These are phyloP conservation scores for Echeveria elegans DNA, from an alignment of 164 flowering plant species.

Conservation along the genomic window DNA sequence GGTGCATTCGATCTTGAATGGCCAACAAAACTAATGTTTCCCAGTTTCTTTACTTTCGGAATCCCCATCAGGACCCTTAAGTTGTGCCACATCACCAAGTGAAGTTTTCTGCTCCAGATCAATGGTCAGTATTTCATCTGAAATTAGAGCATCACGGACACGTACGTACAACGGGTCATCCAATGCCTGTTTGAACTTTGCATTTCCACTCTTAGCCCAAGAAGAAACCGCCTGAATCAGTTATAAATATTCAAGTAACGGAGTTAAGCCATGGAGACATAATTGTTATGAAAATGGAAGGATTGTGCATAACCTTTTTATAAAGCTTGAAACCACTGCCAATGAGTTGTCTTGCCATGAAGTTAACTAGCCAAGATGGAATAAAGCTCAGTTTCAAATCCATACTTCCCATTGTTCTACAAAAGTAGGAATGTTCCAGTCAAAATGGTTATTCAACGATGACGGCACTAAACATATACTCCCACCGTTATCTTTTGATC, in stretches of 20 bases:
- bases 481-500: too few relatives aligned
- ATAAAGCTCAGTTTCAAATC: conserved; percentile 80
- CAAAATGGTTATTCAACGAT: too few relatives aligned
- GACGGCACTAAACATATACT: too few relatives aligned
- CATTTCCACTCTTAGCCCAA: background rate
- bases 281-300: background rate
- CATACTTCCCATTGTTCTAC: conserved; percentile 78
- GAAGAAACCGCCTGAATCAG: conserved; percentile 5
- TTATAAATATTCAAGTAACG: background rate
- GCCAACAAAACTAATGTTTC: too few relatives aligned
- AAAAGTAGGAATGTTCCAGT: conserved; percentile 5
- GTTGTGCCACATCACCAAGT: background rate
- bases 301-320: conserved; percentile 44
- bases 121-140: background rate
- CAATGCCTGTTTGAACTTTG: background rate
- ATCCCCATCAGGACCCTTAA: background rate
- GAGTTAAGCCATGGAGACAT: background rate
- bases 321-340: conserved; percentile 85
- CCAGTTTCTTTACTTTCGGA: background rate
- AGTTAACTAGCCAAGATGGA: conserved; percentile 83
- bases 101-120: background rate
- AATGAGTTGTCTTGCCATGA: conserved; percentile 78
- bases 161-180: background rate
- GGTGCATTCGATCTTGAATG: too few relatives aligned
- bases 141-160: conserved; percentile 1